Percentiles rank a stretch among this genome's conserved stretches.
These are phyloP conservation scores for Fusarium illudens DNA, from an alignment of 2,329 filamentous ascomycete species.

Conservation along the genomic window DNA sequence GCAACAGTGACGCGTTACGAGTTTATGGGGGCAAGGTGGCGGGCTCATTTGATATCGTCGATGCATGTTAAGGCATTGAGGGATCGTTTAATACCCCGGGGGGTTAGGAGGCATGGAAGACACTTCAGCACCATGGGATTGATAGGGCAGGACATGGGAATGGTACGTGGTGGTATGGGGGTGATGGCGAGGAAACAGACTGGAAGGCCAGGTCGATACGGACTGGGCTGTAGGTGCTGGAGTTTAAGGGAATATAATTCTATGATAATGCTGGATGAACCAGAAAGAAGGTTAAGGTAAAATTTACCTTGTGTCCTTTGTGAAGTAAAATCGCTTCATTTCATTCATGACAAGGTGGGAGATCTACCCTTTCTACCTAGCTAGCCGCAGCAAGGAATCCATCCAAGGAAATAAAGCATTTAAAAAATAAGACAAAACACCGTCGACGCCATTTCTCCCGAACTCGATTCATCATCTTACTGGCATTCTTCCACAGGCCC, in stretches of 20 bases:
- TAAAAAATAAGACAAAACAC: constrained; percentile 30
- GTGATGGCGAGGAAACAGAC: not conserved
- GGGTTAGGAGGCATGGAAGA: not conserved
- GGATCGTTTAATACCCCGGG: constrained; percentile 28
- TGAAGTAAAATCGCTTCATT: not conserved
- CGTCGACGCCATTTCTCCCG: constrained; percentile 30
- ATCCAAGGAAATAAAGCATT: not conserved
- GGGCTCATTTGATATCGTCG: constrained; percentile 19
- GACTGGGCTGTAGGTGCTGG: constrained; percentile 1
- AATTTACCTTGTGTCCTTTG: not conserved
- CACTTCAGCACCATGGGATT: not conserved
- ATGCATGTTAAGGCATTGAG: constrained; percentile 20
- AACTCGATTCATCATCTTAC: constrained; percentile 2
- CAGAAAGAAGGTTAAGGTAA: not conserved
- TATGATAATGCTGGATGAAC: not conserved
- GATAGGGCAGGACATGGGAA: not conserved
- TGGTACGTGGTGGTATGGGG: not conserved
- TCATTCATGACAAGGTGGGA: constrained; percentile 15
- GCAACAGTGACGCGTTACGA: constrained; percentile 25
- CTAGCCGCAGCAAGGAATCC: not conserved
- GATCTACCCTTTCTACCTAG: constrained; percentile 19
- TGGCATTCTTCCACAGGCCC: not conserved
- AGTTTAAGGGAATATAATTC: constrained; percentile 7
- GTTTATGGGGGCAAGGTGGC: constrained; percentile 11
- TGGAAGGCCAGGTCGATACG: not conserved